Percentiles rank a stretch among this genome's conserved stretches.
phyloP scores from a whole-genome alignment of 495 filamentous ascomycete species.

The Penicillium simplicissimum region DNA sequence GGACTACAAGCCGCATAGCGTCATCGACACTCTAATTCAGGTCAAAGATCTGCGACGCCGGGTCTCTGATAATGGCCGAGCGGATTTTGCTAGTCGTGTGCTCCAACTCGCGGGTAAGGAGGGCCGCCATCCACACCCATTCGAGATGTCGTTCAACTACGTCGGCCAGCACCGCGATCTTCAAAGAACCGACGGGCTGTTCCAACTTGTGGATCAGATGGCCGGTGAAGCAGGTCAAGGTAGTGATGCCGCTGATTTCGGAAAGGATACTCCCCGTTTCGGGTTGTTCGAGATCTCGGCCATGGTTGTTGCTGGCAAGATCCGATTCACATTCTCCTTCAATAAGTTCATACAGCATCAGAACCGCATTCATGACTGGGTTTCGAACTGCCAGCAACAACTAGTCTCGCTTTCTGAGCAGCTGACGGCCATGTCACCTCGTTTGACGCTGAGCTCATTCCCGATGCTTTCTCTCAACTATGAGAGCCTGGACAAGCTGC shows the following conservation, averaged over 20 bases:
- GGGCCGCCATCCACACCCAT: conserved; percentile 51
- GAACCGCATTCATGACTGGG: conserved; percentile 57
- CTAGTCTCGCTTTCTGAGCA: conserved; percentile 52
- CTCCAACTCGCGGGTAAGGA: conserved; percentile 44
- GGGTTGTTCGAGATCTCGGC: conserved; percentile 66
- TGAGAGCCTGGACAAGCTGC: conserved; percentile 53
- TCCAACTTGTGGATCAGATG: conserved; percentile 57
- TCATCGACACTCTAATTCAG: conserved; percentile 41
- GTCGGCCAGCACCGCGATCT: conserved; percentile 64
- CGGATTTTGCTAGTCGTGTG: conserved; percentile 52
- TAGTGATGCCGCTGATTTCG: conserved; percentile 59
- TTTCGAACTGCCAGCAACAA: conserved; percentile 56
- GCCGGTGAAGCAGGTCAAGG: conserved; percentile 47
- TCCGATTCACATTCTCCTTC: conserved; percentile 66
- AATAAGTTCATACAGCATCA: conserved; percentile 61
- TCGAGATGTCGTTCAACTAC: conserved; percentile 74
- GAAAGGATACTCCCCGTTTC: conserved; percentile 56
- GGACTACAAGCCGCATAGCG: conserved; percentile 25
- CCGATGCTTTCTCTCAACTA: conserved; percentile 64
- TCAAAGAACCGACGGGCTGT: conserved; percentile 59
- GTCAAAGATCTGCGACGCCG: conserved; percentile 50
- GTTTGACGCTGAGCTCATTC: conserved; percentile 60
- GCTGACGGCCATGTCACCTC: conserved; percentile 49
- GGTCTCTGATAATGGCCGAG: conserved; percentile 50
- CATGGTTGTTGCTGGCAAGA: conserved; percentile 57